Base-by-base conservation (phyloP, 73 alveolate species). In the Paramecium caudatum region DNA sequence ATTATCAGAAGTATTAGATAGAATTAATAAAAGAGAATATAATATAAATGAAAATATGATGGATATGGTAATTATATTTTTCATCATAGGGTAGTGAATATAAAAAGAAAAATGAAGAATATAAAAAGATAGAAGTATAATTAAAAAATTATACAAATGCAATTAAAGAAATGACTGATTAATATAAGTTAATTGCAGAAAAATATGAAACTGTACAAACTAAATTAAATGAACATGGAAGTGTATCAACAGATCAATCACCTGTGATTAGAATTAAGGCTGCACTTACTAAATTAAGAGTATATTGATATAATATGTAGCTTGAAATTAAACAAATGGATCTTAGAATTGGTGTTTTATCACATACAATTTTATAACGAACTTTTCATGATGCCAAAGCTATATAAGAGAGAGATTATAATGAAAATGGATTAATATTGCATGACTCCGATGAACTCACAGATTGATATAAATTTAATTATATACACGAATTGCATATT, bases 191-290 rank as follows among this genome's bases (percentile, higher is more conserved):
- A 86, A 41, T 86, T 16, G 6, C 19, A 36, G 93, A 86, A 61
- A 86, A 86, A 63, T 63, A 36, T 63, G 88, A 86, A 62, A 23
- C 63, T 36, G 70, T 50, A 9, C 10, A 86, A 81, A 21, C 63
- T 9, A 86, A 62, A 23, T 48, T 86, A 41, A 78, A 86, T 62
- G 93, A 70, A 21, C 82, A 86, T 41, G 93, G 93, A 10, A 78
- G 84, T 62, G 93, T 62, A 12, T 43, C 63, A 62, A 86, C 93
- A 34, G 69, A 86, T 17, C 46, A 70, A 63, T 86, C 93, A 25
- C 93, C 93, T 23, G 93, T 86, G 1, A 86, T 86, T 21, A 86
- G 68, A 41, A 86, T 86, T 25, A 86, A 86, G 45, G 93, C 82
- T 39, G 68, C 80, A 23, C 47, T 86, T 3, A 86, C 82, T 49